phyloP scores from a whole-genome alignment of 805 yeast genomes.

The Torulaspora maleeae region DNA sequence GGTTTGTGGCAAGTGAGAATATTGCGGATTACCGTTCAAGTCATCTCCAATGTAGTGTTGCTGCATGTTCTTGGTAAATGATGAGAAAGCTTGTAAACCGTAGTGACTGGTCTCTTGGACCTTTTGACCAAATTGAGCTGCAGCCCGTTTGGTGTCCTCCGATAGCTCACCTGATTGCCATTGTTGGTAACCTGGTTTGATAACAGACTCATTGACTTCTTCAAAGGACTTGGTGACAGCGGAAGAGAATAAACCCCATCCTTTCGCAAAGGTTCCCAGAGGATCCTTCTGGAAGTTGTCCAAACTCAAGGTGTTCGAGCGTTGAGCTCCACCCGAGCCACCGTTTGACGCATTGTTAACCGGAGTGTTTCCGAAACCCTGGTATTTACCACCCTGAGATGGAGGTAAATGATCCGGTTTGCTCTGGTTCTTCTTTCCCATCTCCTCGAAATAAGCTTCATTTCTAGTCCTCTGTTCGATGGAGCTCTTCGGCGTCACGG shows the following conservation, averaged over 20 bases:
- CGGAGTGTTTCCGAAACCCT: slow-evolving; percentile 86
- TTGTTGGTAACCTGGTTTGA: slow-evolving; percentile 85
- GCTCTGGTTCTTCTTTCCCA: slow-evolving; percentile 66
- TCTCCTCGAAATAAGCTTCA: slow-evolving; percentile 74
- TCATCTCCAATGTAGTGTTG: slow-evolving; percentile 32
- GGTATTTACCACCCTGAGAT: slow-evolving; percentile 87
- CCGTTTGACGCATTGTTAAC: slow-evolving; percentile 16
- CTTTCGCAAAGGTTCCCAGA: slow-evolving; percentile 80
- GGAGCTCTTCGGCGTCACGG: slow-evolving; percentile 34
- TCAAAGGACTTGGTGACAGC: slow-evolving; percentile 76
- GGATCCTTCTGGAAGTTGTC: slow-evolving; percentile 80
- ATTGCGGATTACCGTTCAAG: slow-evolving; percentile 37
- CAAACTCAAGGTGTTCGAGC: slow-evolving; percentile 47
- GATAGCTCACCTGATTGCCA: slow-evolving; percentile 69
- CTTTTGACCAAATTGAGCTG: slow-evolving; percentile 92
- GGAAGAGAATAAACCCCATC: slow-evolving; percentile 91
- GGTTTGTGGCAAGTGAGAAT: slow-evolving; percentile 36
- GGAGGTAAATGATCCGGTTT: slow-evolving; percentile 83
- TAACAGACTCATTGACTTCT: slow-evolving; percentile 83
- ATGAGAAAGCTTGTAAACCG: slow-evolving; percentile 63
- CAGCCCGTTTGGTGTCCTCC: slow-evolving; percentile 82
- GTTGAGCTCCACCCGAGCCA: slow-evolving; percentile 15
- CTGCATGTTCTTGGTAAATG: slow-evolving; percentile 46
- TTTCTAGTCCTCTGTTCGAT: slow-evolving; percentile 51
- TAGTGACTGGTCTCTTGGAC: slow-evolving; percentile 82